Evolutionary conservation across 805 yeast species (phyloP), one percentile per base, ranked within the genome.

Genomic region (Scheffersomyces lignosus): DNA sequence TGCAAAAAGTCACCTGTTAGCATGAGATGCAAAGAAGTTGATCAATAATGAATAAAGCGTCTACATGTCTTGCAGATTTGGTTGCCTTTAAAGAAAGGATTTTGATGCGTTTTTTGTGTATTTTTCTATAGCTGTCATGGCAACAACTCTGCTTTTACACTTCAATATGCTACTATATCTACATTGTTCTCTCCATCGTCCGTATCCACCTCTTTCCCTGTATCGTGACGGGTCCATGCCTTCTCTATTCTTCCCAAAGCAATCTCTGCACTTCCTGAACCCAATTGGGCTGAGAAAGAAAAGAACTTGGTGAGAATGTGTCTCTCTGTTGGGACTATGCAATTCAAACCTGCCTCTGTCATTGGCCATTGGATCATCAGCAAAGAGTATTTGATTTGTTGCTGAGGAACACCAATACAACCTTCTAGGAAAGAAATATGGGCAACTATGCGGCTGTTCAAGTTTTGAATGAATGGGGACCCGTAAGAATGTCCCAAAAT

Each of bases 311-410:
- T 62, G 10, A 71, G 65, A 15, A 62, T 41, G 3, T 43, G 39
- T 39, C 66, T 62, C 40, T 75, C 67, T 7, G 54, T 54, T 3
- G 54, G 58, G 1, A 60, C 46, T 1, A 54, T 48, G 41, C 74
- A 67, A 40, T 73, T 70, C 34, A 66, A 31, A 0, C 82, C 85
- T 1, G 77, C 75, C 10, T 70, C 63, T 32, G 68, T 56, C 62
- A 78, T 60, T 0, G 83, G 76, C 76, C 81, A 72, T 49, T 78
- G 83, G 16, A 77, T 51, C 67, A 77, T 61, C 67, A 77, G 62
- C 24, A 76, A 56, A 35, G 68, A 43, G 47, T 55, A 51, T 45
- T 59, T 45, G 29, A 51, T 49, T 18, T 44, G 49, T 15, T 36
- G 44, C n/a, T 46, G 50, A 3, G 45, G 40, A 13, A 49, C 49